A percentile compares a stretch with the other conserved stretches of the same genome.
Conservation (phyloP, 106 monocot species). For the Dioscorea alata region DNA sequence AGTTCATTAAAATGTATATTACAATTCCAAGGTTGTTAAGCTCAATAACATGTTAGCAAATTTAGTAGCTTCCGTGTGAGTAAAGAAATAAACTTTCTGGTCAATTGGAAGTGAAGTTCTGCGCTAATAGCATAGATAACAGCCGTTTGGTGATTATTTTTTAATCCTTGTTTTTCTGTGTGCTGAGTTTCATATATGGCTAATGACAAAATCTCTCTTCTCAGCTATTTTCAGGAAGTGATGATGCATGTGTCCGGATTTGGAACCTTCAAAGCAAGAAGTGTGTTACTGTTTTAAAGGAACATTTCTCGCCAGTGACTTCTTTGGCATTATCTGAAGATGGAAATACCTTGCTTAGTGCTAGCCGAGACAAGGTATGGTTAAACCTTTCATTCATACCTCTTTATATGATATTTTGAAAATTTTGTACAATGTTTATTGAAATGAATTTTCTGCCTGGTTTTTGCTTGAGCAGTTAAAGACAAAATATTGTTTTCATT, state of each 20-base stretch:
- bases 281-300: slow-evolving; percentile 59
- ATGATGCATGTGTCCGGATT: slow-evolving; percentile 74
- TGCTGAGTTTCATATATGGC: neutral
- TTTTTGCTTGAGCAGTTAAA: no score
- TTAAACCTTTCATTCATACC: neutral
- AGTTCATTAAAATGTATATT: no score
- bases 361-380: slow-evolving; percentile 79
- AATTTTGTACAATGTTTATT: no score
- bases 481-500: no score
- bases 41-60: no score
- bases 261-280: slow-evolving; percentile 87
- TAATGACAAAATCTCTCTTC: neutral
- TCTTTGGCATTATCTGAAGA: slow-evolving; percentile 76
- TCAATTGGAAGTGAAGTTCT: no score
- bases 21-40: no score
- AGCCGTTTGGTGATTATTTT: neutral
- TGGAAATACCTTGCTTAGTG: slow-evolving; percentile 62
- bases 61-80: neutral
- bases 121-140: no score
- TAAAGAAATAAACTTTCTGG: neutral
- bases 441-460: no score
- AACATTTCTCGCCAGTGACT: slow-evolving; percentile 85
- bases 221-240: slow-evolving; percentile 92
- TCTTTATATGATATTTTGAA: no score
- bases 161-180: neutral